Percentiles rank a stretch among this genome's conserved stretches.
Evolutionary conservation across 139 green algal species (phyloP).

Genomic region (Picochlorum sp.): DNA sequence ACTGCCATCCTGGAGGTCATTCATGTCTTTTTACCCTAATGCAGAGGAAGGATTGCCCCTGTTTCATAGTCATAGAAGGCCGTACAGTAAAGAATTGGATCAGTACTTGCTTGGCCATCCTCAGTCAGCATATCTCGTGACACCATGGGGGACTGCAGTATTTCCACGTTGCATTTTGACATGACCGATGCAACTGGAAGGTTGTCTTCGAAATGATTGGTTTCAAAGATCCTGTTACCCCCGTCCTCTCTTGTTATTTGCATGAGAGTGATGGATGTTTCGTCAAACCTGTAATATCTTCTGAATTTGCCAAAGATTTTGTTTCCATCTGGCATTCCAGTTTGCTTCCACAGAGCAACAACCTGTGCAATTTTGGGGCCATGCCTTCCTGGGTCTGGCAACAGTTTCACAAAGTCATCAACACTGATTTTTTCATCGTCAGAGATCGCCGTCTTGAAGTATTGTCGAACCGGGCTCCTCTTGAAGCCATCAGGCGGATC

Average conservation of each 20-base stretch:
- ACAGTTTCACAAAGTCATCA: conserved; percentile 1
- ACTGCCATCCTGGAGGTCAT: too few relatives aligned
- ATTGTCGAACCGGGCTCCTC: not conserved
- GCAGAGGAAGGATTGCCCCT: too few relatives aligned
- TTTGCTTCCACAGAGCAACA: conserved; percentile 1
- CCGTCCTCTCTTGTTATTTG: conserved; percentile 69
- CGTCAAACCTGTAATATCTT: not conserved
- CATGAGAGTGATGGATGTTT: conserved; percentile 56
- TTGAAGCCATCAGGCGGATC: not conserved
- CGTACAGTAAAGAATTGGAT: too few relatives aligned
- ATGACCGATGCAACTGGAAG: not conserved
- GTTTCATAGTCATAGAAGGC: too few relatives aligned
- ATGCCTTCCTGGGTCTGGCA: not conserved
- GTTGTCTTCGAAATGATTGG: not conserved
- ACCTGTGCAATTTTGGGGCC: not conserved
- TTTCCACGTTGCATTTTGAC: not conserved
- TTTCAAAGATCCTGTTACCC: not conserved
- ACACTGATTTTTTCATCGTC: not conserved
- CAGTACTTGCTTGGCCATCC: not conserved
- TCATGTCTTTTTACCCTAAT: too few relatives aligned
- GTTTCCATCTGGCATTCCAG: not conserved
- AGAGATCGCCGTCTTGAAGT: not conserved
- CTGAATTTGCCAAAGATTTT: not conserved
- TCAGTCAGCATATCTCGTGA: not conserved
- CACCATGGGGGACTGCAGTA: not conserved